phyloP scores from a whole-genome alignment of 257 asterid species.

The Gentiana dahurica region DNA sequence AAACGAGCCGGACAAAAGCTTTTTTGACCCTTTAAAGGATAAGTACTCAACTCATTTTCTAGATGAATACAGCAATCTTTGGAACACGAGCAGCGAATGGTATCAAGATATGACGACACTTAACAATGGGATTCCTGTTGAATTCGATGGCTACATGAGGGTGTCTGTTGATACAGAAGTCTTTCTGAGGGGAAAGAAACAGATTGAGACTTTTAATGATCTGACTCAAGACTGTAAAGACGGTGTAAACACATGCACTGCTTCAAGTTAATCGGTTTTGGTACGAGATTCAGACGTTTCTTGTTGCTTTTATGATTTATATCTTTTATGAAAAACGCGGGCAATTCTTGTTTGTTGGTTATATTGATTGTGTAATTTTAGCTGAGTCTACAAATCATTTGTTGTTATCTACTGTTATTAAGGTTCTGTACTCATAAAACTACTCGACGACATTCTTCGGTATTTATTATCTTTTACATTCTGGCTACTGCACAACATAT shows the following conservation, averaged over 20 bases:
- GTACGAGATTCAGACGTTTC: not conserved
- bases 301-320: not conserved
- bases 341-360: no score
- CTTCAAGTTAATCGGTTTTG: conserved; percentile 24
- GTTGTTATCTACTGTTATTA: no score
- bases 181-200: conserved; percentile 57
- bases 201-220: conserved; percentile 78
- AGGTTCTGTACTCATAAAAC: no score
- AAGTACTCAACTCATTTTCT: conserved; percentile 66
- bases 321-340: not conserved
- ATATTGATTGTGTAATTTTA: no score
- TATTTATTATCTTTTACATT: no score
- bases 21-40: conserved; percentile 63
- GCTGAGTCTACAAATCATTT: no score
- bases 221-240: conserved; percentile 73
- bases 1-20: conserved; percentile 32
- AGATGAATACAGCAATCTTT: conserved; percentile 55
- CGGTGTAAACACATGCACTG: conserved; percentile 55
- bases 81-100: conserved; percentile 76
- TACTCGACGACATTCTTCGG: no score
- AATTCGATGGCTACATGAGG: conserved; percentile 87
- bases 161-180: conserved; percentile 66
- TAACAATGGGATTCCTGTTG: conserved; percentile 52
- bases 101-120: conserved; percentile 51
- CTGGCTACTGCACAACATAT: no score